phyloP scores from a whole-genome alignment of 805 yeast species.

The Debaryomyces prosopidis region DNA sequence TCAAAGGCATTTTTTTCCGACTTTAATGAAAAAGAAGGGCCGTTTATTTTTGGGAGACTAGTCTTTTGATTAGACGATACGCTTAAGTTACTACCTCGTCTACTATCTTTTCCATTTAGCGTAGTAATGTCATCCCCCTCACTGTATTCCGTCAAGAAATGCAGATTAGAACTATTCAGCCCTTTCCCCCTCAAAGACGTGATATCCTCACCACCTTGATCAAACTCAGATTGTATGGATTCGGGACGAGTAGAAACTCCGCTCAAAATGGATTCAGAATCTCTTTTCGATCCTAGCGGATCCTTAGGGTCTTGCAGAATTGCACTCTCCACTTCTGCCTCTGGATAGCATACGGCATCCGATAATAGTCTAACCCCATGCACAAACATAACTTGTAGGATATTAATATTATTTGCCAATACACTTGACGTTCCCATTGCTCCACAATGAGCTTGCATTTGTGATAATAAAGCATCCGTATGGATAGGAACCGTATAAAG shows the following conservation, averaged over 20 bases:
- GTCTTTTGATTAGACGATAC: neutral
- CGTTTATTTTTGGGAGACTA: neutral
- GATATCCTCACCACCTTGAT: conserved; percentile 23
- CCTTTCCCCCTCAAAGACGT: conserved; percentile 15
- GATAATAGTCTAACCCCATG: conserved; percentile 19
- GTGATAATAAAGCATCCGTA: conserved; percentile 20
- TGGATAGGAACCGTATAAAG: conserved; percentile 26
- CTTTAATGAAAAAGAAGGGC: neutral
- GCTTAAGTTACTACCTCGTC: neutral
- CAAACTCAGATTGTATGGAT: conserved; percentile 2
- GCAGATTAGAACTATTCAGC: neutral
- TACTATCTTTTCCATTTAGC: conserved; percentile 9
- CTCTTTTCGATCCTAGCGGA: neutral
- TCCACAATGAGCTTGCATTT: conserved; percentile 21
- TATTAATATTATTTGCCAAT: neutral
- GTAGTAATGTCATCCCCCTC: conserved; percentile 24
- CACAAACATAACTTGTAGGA: conserved; percentile 15
- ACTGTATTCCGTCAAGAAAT: conserved; percentile 5
- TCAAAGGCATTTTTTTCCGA: conserved; percentile 9
- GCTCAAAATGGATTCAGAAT: neutral
- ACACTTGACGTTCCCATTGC: neutral
- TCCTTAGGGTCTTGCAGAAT: neutral
- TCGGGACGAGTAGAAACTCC: neutral
- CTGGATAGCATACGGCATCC: conserved; percentile 19
- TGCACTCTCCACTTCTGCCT: neutral